Percentiles rank a stretch among this genome's conserved stretches.
Evolutionary conservation across 148 eudicot genomes (phyloP).

Genomic region (Rhododendron henanense): DNA sequence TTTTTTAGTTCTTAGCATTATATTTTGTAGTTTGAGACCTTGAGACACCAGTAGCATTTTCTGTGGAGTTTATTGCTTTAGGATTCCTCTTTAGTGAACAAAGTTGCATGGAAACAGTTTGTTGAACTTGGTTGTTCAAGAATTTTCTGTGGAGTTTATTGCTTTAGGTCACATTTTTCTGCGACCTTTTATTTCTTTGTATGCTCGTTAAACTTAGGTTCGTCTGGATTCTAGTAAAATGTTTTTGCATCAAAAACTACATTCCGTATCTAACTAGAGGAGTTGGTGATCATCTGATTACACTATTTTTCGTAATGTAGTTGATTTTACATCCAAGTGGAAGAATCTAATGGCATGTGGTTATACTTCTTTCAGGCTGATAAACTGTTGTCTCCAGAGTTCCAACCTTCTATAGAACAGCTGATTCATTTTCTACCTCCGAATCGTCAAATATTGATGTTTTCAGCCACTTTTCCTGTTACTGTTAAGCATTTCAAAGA

Average conservation of each 20-base stretch:
- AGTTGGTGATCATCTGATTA: background rate
- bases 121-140: background rate
- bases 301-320: background rate
- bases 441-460: conserved; percentile 83
- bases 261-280: background rate
- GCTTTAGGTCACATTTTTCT: background rate
- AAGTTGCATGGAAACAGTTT: background rate
- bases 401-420: conserved; percentile 79
- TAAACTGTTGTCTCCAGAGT: conserved; percentile 85
- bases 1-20: background rate
- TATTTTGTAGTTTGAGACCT: background rate
- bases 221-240: background rate
- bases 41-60: background rate
- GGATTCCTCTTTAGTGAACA: background rate
- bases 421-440: conserved; percentile 58
- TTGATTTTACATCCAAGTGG: background rate
- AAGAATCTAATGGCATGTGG: conserved; percentile 1
- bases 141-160: background rate
- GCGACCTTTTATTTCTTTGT: background rate
- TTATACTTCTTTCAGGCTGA: conserved; percentile 61
- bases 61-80: background rate
- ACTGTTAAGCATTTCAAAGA: conserved; percentile 83
- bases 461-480: conserved; percentile 91
- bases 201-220: background rate
- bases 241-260: background rate